Conservation (phyloP, 176 grass and related monocot genomes). For the Sorghum bicolor region DNA sequence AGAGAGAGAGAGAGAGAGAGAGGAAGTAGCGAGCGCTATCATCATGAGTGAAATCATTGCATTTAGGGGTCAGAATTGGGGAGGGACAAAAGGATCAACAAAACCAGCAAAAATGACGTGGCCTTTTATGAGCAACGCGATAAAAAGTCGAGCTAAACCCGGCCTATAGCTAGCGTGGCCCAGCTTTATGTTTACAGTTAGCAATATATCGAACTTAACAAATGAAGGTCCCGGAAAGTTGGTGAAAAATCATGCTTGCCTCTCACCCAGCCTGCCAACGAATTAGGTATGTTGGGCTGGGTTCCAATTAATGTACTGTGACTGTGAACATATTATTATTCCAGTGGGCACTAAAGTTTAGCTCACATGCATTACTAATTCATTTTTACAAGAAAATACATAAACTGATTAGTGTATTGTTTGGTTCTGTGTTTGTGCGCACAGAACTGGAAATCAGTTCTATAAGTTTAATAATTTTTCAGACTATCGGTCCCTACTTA, state of each 20-base stretch:
- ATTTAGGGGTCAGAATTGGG: not conserved
- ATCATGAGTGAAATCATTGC: constrained; percentile 39
- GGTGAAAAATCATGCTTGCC: constrained; percentile 11
- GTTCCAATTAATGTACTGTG: not conserved
- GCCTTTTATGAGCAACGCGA: not conserved
- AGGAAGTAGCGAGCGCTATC: not conserved
- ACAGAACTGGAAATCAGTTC: too few relatives aligned
- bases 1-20: not conserved
- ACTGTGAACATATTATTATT: not conserved
- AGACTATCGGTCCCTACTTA: too few relatives aligned
- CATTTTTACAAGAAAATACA: not conserved
- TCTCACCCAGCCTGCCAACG: not conserved
- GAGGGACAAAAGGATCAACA: not conserved
- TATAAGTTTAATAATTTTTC: too few relatives aligned
- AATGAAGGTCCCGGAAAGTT: not conserved
- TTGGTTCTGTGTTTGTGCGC: too few relatives aligned
- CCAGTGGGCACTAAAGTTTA: not conserved
- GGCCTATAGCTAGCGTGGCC: not conserved
- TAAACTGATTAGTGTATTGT: not conserved
- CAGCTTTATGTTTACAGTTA: constrained; percentile 17
- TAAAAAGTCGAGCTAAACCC: not conserved
- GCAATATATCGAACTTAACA: not conserved
- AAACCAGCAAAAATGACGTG: constrained; percentile 26
- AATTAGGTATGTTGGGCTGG: not conserved
- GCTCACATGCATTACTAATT: too few relatives aligned